Percentiles rank a stretch among this genome's conserved stretches.
Evolutionary conservation across 106 monocot genomes (phyloP).

Genomic region (Narthecium ossifragum): DNA sequence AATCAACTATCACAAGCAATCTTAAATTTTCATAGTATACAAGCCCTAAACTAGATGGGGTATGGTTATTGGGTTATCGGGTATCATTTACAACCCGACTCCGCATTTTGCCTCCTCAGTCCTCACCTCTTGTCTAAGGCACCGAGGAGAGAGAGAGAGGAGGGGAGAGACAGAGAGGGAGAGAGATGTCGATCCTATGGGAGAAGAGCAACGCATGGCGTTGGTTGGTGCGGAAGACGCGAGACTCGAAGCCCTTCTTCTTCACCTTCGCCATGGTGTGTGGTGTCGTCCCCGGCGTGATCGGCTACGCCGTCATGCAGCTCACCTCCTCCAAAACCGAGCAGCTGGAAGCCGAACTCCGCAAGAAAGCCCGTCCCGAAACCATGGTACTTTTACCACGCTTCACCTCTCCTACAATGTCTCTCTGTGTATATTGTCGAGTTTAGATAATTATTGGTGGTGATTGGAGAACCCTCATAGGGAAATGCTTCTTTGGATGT

Average conservation of each 20-base stretch:
- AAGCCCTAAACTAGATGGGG: too few species aligned
- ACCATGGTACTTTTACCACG: slow-evolving; percentile 48
- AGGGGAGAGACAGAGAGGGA: not conserved
- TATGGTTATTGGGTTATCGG: too few species aligned
- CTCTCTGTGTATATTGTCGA: not conserved
- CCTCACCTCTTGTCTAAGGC: too few species aligned
- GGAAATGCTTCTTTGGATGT: too few species aligned
- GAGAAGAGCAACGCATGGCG: slow-evolving; percentile 92
- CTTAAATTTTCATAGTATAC: too few species aligned
- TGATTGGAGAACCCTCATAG: too few species aligned
- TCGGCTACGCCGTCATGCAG: slow-evolving; percentile 88
- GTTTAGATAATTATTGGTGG: too few species aligned
- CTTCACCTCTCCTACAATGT: not conserved
- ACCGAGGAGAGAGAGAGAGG: too few species aligned
- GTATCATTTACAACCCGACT: too few species aligned
- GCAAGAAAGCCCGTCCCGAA: slow-evolving; percentile 76
- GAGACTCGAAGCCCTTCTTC: slow-evolving; percentile 95
- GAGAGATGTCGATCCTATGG: slow-evolving; percentile 53
- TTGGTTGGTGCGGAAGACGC: slow-evolving; percentile 76
- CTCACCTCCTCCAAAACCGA: slow-evolving; percentile 80
- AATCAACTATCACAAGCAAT: too few species aligned
- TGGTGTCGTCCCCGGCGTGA: slow-evolving; percentile 74
- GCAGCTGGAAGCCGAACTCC: slow-evolving; percentile 80
- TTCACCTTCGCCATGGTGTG: slow-evolving; percentile 74
- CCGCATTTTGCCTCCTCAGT: too few species aligned